phyloP scores from a whole-genome alignment of 306 rosid species.

The Prinsepia uniflora region DNA sequence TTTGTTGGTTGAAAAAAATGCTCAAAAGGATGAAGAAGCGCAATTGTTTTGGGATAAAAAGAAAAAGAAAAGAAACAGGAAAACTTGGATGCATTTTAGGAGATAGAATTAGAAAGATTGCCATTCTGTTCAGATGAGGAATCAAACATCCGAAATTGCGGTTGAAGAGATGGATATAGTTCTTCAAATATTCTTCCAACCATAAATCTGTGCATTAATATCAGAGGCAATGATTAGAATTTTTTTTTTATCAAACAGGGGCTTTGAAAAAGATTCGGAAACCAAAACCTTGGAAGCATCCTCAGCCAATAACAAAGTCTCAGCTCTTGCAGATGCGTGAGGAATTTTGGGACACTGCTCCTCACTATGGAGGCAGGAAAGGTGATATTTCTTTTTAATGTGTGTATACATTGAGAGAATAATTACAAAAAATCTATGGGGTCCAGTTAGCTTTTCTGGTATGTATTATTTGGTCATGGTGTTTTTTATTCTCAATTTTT shows the following conservation, averaged over 20 bases:
- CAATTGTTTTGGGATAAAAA: neutral
- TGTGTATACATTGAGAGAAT: neutral
- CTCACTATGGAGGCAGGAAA: constrained; percentile 97
- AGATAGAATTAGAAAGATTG: neutral
- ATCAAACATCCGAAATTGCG: neutral
- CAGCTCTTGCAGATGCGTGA: constrained; percentile 86
- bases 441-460: neutral
- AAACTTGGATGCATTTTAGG: neutral
- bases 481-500: neutral
- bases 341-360: constrained; percentile 99
- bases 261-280: constrained; percentile 67
- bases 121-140: neutral
- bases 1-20: neutral
- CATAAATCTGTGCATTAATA: neutral
- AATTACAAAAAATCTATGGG: constrained; percentile 14
- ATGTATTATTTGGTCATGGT: neutral
- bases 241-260: constrained; percentile 41
- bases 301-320: constrained; percentile 88
- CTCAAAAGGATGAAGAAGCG: neutral
- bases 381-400: constrained; percentile 40
- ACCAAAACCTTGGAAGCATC: constrained; percentile 99
- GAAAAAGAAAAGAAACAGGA: neutral
- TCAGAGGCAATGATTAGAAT: constrained; percentile 18
- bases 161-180: neutral
- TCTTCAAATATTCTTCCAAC: neutral